Evolutionary conservation across 2,329 filamentous ascomycete species (phyloP).

Genomic region (Gyromitra esculenta): DNA sequence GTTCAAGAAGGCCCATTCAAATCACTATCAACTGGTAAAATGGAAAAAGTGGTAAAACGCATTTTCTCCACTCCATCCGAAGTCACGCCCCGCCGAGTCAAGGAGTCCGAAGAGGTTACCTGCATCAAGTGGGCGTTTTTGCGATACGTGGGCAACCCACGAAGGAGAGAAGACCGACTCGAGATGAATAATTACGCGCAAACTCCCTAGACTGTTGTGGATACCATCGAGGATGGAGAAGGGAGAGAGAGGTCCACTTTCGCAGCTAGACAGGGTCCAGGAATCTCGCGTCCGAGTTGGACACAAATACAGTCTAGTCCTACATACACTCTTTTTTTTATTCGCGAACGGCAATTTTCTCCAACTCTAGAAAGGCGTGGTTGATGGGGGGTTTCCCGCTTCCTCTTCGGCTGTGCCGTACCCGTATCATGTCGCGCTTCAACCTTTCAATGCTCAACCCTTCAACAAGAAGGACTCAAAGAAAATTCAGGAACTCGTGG

Average conservation of each 20-base stretch:
- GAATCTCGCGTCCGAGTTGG: conserved; percentile 26
- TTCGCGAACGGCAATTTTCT: conserved; percentile 9
- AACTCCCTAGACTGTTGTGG: conserved; percentile 22
- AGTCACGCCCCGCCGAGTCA: conserved; percentile 29
- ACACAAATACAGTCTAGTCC: conserved; percentile 24
- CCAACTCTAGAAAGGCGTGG: conserved; percentile 19
- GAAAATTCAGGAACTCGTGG: conserved; percentile 34
- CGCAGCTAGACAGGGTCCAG: conserved; percentile 19
- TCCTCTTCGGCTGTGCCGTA: neutral
- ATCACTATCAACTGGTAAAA: neutral
- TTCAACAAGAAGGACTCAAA: conserved; percentile 25
- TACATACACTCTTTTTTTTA: neutral
- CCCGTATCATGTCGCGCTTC: conserved; percentile 9
- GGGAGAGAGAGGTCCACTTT: conserved; percentile 16
- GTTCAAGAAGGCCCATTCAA: conserved; percentile 34
- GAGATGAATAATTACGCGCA: conserved; percentile 30
- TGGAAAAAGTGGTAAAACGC: neutral
- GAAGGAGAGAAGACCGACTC: conserved; percentile 32
- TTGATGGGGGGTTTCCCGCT: conserved; percentile 10
- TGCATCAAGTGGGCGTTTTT: conserved; percentile 17
- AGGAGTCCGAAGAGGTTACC: conserved; percentile 22
- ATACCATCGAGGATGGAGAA: conserved; percentile 18
- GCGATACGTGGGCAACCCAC: conserved; percentile 29
- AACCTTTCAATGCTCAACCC: neutral
- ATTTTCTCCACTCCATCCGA: neutral